Conservation (phyloP, 192 early-diverging fungal species). For the Coemansia sp. region DNA sequence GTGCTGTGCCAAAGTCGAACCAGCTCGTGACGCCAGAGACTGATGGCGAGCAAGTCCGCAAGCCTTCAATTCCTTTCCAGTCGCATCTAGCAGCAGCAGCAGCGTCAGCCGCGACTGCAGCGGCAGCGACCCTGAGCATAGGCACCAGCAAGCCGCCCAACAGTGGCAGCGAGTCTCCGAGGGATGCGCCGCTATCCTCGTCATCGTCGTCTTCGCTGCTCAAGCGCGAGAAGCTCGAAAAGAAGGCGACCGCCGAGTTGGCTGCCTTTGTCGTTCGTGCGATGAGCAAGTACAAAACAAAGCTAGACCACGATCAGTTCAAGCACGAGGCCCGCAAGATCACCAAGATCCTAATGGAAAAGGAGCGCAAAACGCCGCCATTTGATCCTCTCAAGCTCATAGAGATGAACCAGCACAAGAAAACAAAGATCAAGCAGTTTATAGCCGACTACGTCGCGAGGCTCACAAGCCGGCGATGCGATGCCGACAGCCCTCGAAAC, state of each 20-base stretch:
- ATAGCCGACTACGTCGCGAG: slow-evolving; percentile 41
- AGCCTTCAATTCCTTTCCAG: background rate
- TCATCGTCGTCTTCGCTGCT: slow-evolving; percentile 5
- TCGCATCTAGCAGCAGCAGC: slow-evolving; percentile 7
- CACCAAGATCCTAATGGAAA: slow-evolving; percentile 54
- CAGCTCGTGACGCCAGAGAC: slow-evolving; percentile 29
- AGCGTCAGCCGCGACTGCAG: background rate
- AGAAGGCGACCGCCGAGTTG: slow-evolving; percentile 42
- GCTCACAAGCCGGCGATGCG: slow-evolving; percentile 17
- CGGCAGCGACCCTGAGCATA: background rate
- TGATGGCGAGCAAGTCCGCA: slow-evolving; percentile 4
- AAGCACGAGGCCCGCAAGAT: slow-evolving; percentile 55
- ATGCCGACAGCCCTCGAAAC: background rate
- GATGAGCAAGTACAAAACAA: slow-evolving; percentile 47
- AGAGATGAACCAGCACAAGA: slow-evolving; percentile 45
- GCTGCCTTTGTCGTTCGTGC: slow-evolving; percentile 47
- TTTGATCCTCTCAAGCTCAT: slow-evolving; percentile 47
- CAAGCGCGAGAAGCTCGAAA: slow-evolving; percentile 46
- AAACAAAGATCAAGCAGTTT: slow-evolving; percentile 52
- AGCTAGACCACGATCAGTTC: slow-evolving; percentile 48
- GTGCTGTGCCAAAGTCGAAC: background rate
- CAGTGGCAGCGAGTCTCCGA: background rate
- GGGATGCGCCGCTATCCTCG: background rate
- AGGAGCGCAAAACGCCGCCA: slow-evolving; percentile 44
- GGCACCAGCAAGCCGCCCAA: slow-evolving; percentile 4